Evolutionary conservation across 345 rosid species (phyloP), one percentile per base, ranked within the genome.

Genomic region (Aurinia saxatilis): DNA sequence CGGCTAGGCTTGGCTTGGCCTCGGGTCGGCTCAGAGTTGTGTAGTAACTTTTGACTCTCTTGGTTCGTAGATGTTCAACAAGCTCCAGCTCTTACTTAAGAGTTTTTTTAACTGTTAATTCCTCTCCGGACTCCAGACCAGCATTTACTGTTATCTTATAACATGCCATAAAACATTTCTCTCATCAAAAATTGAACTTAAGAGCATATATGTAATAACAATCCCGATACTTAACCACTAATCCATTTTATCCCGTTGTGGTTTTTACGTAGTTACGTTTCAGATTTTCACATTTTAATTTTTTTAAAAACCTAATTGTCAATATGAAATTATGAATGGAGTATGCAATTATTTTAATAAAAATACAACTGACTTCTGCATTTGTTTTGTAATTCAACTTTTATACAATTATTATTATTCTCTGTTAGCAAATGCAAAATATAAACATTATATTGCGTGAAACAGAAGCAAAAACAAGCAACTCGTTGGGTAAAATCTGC

Each of bases 401-500:
- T 46, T 35, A 6, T 37, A 25, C 5, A 29, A 29, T 16, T 68
- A 2, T 4, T 29, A 21, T 17, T 53, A 5, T 4, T 29, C 16
- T 16, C 45, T 35, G 37, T 48, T 48, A 46, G 6, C 5, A 10
- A 45, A 10, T 54, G 51, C 36, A 70, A 49, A 48, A 23, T 50
- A 49, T 16, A 4, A 27, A 27, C n/a, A n/a, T n/a, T 21, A 50
- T 42, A 50, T 64, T 50, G 66, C 75, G 71, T 71, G 66, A 63
- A 65, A 21, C 65, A 57, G 50, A 44, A 44, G 66, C 58, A 70
- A 62, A 42, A 21, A 15, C 29, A 50, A 30, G 57, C 54, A 72
- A 41, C 64, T 50, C 69, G 60, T 67, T 65, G 79, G 75, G 63
- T 75, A 65, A 73, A 60, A 58, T 50, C 69, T 76, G 75, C 17